Percentiles rank a stretch among this genome's conserved stretches.
phyloP scores from a whole-genome alignment of 1,284 basidiomycete genomes.

The Sparassis latifolia region DNA sequence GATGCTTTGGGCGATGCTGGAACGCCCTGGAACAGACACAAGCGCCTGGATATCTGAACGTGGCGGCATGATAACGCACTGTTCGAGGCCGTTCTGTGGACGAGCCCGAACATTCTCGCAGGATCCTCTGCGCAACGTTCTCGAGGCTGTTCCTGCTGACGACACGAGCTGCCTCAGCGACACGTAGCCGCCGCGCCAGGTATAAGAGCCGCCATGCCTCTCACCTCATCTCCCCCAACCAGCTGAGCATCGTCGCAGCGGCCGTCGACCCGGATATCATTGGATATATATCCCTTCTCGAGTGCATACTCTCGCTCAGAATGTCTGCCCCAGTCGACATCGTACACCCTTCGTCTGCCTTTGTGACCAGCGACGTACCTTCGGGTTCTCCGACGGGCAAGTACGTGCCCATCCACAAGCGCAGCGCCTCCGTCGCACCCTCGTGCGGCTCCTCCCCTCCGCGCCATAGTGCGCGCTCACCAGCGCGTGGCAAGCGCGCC shows the following conservation, averaged over 20 bases:
- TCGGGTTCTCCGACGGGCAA: constrained; percentile 10
- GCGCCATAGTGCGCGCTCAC: too few species aligned
- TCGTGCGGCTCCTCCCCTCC: constrained; percentile 2
- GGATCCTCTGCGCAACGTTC: background rate
- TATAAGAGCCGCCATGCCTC: too few species aligned
- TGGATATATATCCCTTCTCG: background rate
- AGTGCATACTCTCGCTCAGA: background rate
- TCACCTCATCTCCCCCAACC: too few species aligned
- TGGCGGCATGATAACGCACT: too few species aligned
- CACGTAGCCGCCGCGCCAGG: too few species aligned
- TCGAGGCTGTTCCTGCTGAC: background rate
- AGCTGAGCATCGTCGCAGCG: background rate
- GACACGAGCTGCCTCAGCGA: background rate
- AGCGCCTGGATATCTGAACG: too few species aligned
- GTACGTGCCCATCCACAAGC: constrained; percentile 24
- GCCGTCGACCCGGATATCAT: background rate
- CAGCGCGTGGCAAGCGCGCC: background rate
- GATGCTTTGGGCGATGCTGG: too few species aligned
- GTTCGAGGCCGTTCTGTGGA: background rate
- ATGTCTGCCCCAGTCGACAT: constrained; percentile 26
- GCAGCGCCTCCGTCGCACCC: constrained; percentile 11
- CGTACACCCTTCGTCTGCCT: constrained; percentile 7
- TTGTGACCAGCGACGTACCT: constrained; percentile 6
- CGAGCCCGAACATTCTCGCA: background rate
- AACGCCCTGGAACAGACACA: too few species aligned